Percentiles rank a stretch among this genome's conserved stretches.
Evolutionary conservation across 768 basidiomycete genomes (phyloP).

Genomic region (Rhodotorula toruloides): DNA sequence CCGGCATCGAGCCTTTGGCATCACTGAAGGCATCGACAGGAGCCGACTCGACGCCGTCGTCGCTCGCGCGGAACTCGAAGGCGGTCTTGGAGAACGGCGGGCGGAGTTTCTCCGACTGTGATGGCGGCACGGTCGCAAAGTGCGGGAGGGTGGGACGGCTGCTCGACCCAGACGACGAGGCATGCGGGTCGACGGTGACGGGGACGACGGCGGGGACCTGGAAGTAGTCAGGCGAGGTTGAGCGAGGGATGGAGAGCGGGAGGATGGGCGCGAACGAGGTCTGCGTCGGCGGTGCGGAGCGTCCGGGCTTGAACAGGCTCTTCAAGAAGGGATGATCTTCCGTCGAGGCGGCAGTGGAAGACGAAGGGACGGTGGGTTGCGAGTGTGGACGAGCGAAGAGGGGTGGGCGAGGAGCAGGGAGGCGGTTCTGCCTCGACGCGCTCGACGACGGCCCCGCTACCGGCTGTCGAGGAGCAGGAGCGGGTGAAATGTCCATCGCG

Average conservation of each 20-base stretch:
- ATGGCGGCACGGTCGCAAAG: conserved; percentile 6
- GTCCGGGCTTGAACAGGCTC: conserved; percentile 19
- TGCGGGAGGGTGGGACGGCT: conserved; percentile 14
- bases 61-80: conserved; percentile 1
- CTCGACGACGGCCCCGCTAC: too few relatives aligned
- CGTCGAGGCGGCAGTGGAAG: background rate
- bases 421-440: background rate
- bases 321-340: conserved; percentile 20
- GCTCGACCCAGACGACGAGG: background rate
- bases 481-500: conserved; percentile 37
- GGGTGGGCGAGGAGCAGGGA: conserved; percentile 1
- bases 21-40: background rate
- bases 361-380: background rate
- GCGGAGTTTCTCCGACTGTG: conserved; percentile 2
- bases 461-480: background rate
- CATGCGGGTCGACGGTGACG: background rate
- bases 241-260: conserved; percentile 17
- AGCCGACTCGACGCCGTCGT: background rate
- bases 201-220: background rate
- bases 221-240: conserved; percentile 7
- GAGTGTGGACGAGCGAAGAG: conserved; percentile 22
- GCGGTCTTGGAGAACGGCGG: background rate
- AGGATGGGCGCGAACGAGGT: conserved; percentile 26
- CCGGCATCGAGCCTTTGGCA: background rate
- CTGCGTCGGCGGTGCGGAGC: conserved; percentile 25